These are phyloP conservation scores for Plasmodium gonderi DNA, from an alignment of 169 alveolate genomes.

Conservation along the genomic window DNA sequence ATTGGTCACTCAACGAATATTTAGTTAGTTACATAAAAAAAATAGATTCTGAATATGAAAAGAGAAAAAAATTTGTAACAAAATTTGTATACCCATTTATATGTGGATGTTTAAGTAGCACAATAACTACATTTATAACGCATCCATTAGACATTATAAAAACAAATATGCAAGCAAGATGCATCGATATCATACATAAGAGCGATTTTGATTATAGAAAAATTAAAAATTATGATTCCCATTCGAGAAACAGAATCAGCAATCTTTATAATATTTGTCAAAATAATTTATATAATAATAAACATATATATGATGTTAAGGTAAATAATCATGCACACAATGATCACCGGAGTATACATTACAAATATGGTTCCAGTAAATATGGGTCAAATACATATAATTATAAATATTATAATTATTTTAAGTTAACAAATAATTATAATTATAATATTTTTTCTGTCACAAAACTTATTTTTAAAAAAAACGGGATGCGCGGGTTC, in stretches of 20 bases:
- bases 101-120: slow-evolving; percentile 76
- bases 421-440: slow-evolving; percentile 51
- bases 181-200: slow-evolving; percentile 72
- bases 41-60: slow-evolving; percentile 44
- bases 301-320: slow-evolving; percentile 61
- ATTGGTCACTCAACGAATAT: slow-evolving; percentile 77
- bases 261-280: slow-evolving; percentile 58
- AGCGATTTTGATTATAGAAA: slow-evolving; percentile 71
- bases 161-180: slow-evolving; percentile 79
- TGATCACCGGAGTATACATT: slow-evolving; percentile 55
- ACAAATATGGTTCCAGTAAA: slow-evolving; percentile 64
- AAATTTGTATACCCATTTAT: slow-evolving; percentile 73
- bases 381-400: slow-evolving; percentile 68
- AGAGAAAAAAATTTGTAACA: slow-evolving; percentile 19
- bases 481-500: slow-evolving; percentile 53
- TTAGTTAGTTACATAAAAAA: slow-evolving; percentile 63
- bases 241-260: background rate
- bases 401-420: slow-evolving; percentile 60
- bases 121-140: slow-evolving; percentile 70
- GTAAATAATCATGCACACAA: slow-evolving; percentile 58
- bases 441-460: slow-evolving; percentile 67
- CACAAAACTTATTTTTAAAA: slow-evolving; percentile 57
- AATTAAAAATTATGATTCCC: slow-evolving; percentile 56
- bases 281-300: slow-evolving; percentile 55
- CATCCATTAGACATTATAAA: slow-evolving; percentile 77